These are phyloP conservation scores for Elongisporangium undulatum DNA, from an alignment of 352 stramenopile genomes.

Conservation along the genomic window DNA sequence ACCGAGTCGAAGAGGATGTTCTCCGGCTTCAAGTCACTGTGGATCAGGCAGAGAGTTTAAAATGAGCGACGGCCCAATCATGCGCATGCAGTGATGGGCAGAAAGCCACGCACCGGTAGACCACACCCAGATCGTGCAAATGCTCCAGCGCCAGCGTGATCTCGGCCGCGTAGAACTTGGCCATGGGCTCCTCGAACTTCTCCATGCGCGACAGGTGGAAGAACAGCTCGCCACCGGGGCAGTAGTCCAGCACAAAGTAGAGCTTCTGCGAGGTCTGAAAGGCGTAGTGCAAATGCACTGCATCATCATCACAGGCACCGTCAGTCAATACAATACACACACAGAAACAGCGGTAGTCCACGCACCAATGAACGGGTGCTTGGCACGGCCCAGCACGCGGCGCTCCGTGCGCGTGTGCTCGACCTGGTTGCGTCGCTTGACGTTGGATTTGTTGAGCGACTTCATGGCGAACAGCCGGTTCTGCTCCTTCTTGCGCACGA, in stretches of 20 bases:
- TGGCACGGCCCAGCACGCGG: slow-evolving; percentile 80
- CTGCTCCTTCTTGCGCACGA: slow-evolving; percentile 80
- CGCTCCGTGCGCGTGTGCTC: slow-evolving; percentile 83
- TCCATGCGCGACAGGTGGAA: slow-evolving; percentile 89
- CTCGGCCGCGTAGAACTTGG: slow-evolving; percentile 90
- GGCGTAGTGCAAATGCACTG: slow-evolving; percentile 86
- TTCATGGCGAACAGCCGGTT: slow-evolving; percentile 84
- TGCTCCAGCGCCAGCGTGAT: slow-evolving; percentile 87
- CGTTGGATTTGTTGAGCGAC: slow-evolving; percentile 88
- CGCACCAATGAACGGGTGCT: slow-evolving; percentile 87
- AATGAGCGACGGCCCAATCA: background rate
- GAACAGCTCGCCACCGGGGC: slow-evolving; percentile 88
- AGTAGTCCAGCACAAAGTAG: slow-evolving; percentile 92
- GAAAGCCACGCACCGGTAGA: slow-evolving; percentile 58
- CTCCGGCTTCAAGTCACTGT: slow-evolving; percentile 78
- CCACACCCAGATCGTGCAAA: slow-evolving; percentile 84
- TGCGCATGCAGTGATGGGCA: background rate
- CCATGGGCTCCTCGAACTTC: slow-evolving; percentile 85
- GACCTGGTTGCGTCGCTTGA: slow-evolving; percentile 83
- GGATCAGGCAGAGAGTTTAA: background rate
- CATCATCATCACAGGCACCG: slow-evolving; percentile 4
- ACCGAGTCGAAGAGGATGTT: slow-evolving; percentile 83
- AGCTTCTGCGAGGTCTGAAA: slow-evolving; percentile 91
- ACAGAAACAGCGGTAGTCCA: background rate
- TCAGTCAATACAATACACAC: background rate